Base-by-base conservation (phyloP, 306 rosid genomes). In the Cucurbita moschata region DNA sequence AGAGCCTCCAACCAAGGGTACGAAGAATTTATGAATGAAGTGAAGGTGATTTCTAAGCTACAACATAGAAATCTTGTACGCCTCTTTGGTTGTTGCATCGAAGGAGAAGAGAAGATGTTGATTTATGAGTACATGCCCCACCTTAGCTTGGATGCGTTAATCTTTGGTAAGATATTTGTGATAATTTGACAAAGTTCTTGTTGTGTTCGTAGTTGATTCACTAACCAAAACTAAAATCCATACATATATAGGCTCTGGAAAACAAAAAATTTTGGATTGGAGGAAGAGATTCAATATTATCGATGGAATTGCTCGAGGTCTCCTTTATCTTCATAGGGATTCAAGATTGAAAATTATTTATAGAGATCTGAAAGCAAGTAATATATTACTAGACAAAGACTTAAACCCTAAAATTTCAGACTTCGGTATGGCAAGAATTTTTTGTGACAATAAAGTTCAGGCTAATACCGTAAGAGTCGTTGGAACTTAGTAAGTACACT, bases 41-140 rank as follows among this genome's bases (percentile, higher is more conserved):
- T 85, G 0, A 74, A 58, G 1, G 82, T 85, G 50, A 79, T 83
- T 75, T 81, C 87, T 26, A 80, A 81, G 53, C 85, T 85, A 46
- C 89, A 85, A 49, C 89, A 85, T 65, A 74, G 83, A 15, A 85
- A 85, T 83, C 85, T 85, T 58, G 86, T 85, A 10, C 76, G 80
- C 21, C 75, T 85, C 35, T 72, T 77, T 42, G 88, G 88, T 13
- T 85, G 84, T 26, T 82, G 88, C 42, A 18, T 79, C 37, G 84
- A 85, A 63, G 35, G 77, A 55, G 79, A 75, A 0, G 88, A 85
- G 30, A 83, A 74, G 13, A 85, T 85, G 69, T 37, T 85, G 74
- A 72, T 85, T 2, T 85, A 85, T 72, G 88, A 80, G 42, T 82
- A 67, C 71, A 81, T 82, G 88, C 84, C 84, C 56, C 80, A 82